Percentiles rank a stretch among this genome's conserved stretches.
Conservation (phyloP, 2,329 filamentous ascomycete species). For the Eurotiales sp. region DNA sequence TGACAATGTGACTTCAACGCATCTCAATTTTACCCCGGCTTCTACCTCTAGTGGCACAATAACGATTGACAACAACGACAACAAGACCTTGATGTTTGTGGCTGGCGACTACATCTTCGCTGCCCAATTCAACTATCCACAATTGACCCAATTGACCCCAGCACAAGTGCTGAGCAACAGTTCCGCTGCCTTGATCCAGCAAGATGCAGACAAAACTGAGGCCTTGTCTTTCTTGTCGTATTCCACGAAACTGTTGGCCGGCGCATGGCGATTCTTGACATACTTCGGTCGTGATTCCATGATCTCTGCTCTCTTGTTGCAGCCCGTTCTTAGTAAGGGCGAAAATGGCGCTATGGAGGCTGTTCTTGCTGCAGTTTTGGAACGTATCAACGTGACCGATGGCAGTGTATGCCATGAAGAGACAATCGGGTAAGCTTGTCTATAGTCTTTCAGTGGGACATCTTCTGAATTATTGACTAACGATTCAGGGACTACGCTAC, state of each 20-base stretch:
- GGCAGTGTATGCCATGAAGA: constrained; percentile 64
- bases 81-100: constrained; percentile 40
- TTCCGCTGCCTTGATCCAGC: constrained; percentile 44
- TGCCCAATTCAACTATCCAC: constrained; percentile 60
- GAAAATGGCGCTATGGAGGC: constrained; percentile 57
- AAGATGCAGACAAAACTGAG: constrained; percentile 46
- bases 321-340: constrained; percentile 55
- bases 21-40: constrained; percentile 46
- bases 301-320: constrained; percentile 57
- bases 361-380: constrained; percentile 57
- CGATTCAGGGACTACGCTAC: constrained; percentile 57
- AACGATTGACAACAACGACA: constrained; percentile 37
- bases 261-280: constrained; percentile 63
- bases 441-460: background rate
- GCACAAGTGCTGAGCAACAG: constrained; percentile 49
- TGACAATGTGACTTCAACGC: constrained; percentile 58
- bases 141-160: constrained; percentile 53
- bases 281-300: constrained; percentile 66
- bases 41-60: constrained; percentile 27
- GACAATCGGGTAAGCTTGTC: constrained; percentile 48
- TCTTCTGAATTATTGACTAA: constrained; percentile 3
- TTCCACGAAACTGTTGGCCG: constrained; percentile 59
- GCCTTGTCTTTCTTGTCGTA: constrained; percentile 63
- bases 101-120: constrained; percentile 56
- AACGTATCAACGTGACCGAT: constrained; percentile 58